Base-by-base conservation (phyloP, 352 stramenopile species). In the Aphanomyces stellatus region DNA sequence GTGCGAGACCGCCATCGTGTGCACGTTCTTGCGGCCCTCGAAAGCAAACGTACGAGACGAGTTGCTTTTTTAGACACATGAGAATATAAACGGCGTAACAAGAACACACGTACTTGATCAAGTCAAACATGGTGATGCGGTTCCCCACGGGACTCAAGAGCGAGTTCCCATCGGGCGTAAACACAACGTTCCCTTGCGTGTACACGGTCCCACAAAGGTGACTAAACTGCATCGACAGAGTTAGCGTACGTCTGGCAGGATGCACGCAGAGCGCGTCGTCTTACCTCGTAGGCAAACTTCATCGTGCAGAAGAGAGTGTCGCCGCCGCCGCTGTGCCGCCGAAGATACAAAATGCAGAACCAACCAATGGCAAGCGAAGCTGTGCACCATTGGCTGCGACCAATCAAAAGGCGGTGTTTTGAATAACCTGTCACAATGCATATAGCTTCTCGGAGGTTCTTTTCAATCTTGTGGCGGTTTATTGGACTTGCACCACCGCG, bases 121-220 rank as follows among this genome's bases (percentile, higher is more conserved):
- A 80, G 69, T 98, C 92, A 71, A 98, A 97, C 69, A 96, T 84
- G 27, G 89, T 96, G 72, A 98, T 95, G 69, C 93, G 89, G 76
- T 98, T 98, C 53, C 93, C 89, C 35, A 98, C 92, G 35, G 92
- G 88, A 60, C 85, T 96, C 55, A 97, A 77, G 49, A 98, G 79
- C 40, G 79, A 88, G 75, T 97, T 98, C 55, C 93, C 90, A 51
- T 97, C 90, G 24, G 91, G 88, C 51, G 93, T 96, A 73, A 97
- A 98, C 34, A 96, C 69, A 15, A 98, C 81, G 71, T 97, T 98
- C 70, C 90, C 93, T 74, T 96, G 87, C 55, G 88, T 92, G 77
- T 98, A 97, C 48, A 97, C 91, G 53, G 85, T 96, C 72, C 93
- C 93, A 71, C 91, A 96, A 51, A 98, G 76, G 71, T 97, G 90